Percentiles rank a stretch among this genome's conserved stretches.
Conservation (phyloP, 257 asterid genomes). For the Mitragyna speciosa region DNA sequence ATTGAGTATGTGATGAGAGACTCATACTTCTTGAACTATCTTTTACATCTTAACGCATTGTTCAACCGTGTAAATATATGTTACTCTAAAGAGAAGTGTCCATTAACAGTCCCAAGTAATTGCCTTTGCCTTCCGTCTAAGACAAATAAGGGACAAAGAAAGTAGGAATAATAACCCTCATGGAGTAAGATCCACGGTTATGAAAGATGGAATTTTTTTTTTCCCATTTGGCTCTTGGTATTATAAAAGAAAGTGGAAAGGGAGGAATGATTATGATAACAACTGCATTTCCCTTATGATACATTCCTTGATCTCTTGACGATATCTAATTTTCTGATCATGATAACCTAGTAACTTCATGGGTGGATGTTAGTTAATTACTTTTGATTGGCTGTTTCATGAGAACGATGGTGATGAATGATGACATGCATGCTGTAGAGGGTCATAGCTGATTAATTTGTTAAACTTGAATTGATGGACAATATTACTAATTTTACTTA, state of each 20-base stretch:
- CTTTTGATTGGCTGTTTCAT: not conserved
- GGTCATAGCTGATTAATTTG: not conserved
- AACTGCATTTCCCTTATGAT: not conserved
- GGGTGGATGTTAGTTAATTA: not conserved
- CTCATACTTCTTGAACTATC: not conserved
- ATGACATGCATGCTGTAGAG: not conserved
- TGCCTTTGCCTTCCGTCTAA: not conserved
- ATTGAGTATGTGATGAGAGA: not conserved
- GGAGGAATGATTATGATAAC: not conserved
- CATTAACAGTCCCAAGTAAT: not conserved
- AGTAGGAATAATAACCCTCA: not conserved
- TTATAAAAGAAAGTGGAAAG: not conserved
- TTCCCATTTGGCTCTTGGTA: not conserved
- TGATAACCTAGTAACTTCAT: not conserved
- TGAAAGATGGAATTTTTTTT: no score
- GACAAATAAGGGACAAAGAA: not conserved
- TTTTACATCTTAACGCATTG: not conserved
- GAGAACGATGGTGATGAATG: not conserved
- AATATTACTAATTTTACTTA: slow-evolving; percentile 12
- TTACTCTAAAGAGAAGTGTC: not conserved
- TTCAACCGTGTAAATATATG: not conserved
- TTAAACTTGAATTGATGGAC: not conserved
- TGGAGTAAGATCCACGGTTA: not conserved
- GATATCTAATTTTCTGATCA: not conserved
- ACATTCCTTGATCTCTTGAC: not conserved